Conservation (phyloP, 805 yeast genomes). For the Geotrichum ghanense region DNA sequence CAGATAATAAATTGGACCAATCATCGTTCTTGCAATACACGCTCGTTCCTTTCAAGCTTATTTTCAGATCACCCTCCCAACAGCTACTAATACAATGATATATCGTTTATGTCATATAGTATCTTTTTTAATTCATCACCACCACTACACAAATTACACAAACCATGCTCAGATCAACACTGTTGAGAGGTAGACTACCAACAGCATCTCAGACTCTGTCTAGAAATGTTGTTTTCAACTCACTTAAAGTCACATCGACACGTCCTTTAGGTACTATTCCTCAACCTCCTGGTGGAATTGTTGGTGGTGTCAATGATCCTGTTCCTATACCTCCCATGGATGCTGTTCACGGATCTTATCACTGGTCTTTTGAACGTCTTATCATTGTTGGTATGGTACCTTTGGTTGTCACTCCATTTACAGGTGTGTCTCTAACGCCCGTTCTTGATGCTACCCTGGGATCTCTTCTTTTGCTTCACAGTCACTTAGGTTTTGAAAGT, state of each 20-base stretch:
- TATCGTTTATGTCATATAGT: no score
- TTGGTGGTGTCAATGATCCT: slow-evolving; percentile 92
- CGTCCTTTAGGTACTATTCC: slow-evolving; percentile 29
- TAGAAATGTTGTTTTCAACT: background rate
- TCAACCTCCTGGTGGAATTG: slow-evolving; percentile 83
- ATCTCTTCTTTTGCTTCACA: slow-evolving; percentile 58
- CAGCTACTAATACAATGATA: no score
- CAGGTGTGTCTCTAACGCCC: slow-evolving; percentile 61
- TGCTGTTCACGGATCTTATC: slow-evolving; percentile 70
- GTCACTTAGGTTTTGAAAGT: slow-evolving; percentile 76
- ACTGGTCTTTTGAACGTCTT: slow-evolving; percentile 84
- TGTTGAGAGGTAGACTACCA: no score
- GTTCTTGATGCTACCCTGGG: slow-evolving; percentile 63
- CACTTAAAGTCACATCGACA: background rate
- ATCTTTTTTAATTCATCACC: no score
- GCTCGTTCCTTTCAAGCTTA: no score
- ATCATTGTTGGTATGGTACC: slow-evolving; percentile 68
- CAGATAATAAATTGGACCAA: no score
- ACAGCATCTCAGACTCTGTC: no score
- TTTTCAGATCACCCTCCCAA: no score
- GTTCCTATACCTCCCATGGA: slow-evolving; percentile 53
- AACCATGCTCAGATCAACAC: no score
- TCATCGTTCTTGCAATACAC: no score
- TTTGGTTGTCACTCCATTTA: slow-evolving; percentile 60
- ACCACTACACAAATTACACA: no score